Percentiles rank a stretch among this genome's conserved stretches.
Evolutionary conservation across 2,329 filamentous ascomycete genomes (phyloP).

Genomic region (Annulohypoxylon truncatum): DNA sequence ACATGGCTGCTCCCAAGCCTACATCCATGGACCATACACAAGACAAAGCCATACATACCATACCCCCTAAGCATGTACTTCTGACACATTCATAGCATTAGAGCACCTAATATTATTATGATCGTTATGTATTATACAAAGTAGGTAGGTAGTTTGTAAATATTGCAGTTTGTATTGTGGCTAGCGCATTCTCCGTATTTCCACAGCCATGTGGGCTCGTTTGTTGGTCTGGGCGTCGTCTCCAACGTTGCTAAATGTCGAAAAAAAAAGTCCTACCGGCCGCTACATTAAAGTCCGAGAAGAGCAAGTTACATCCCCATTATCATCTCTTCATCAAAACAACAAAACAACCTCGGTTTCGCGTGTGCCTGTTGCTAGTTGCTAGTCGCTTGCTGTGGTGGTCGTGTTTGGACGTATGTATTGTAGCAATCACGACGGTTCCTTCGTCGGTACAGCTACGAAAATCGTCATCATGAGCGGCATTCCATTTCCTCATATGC

Average conservation of each 20-base stretch:
- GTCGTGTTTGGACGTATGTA: slow-evolving; percentile 17
- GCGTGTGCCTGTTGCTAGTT: not conserved
- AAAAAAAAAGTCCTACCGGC: slow-evolving; percentile 36
- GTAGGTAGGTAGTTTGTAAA: slow-evolving; percentile 29
- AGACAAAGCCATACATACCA: not conserved
- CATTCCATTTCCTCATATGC: slow-evolving; percentile 47
- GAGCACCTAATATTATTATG: not conserved
- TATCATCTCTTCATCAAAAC: not conserved
- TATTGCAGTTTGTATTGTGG: slow-evolving; percentile 21
- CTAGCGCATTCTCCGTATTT: slow-evolving; percentile 20
- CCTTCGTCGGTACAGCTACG: slow-evolving; percentile 42
- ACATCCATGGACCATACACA: not conserved
- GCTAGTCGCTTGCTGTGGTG: not conserved
- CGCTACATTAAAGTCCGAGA: slow-evolving; percentile 40
- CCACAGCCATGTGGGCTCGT: slow-evolving; percentile 26
- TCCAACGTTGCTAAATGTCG: slow-evolving; percentile 21
- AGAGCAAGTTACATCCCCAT: slow-evolving; percentile 31
- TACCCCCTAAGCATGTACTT: slow-evolving; percentile 14
- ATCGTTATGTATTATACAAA: slow-evolving; percentile 23
- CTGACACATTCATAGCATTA: slow-evolving; percentile 10
- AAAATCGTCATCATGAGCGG: slow-evolving; percentile 47
- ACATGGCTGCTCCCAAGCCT: not conserved
- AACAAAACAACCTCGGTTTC: slow-evolving; percentile 6
- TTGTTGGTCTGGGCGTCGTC: slow-evolving; percentile 30
- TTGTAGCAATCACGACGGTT: slow-evolving; percentile 43